These are phyloP conservation scores for Xanthoconium purpureum DNA, from an alignment of 768 basidiomycete species.

Conservation along the genomic window DNA sequence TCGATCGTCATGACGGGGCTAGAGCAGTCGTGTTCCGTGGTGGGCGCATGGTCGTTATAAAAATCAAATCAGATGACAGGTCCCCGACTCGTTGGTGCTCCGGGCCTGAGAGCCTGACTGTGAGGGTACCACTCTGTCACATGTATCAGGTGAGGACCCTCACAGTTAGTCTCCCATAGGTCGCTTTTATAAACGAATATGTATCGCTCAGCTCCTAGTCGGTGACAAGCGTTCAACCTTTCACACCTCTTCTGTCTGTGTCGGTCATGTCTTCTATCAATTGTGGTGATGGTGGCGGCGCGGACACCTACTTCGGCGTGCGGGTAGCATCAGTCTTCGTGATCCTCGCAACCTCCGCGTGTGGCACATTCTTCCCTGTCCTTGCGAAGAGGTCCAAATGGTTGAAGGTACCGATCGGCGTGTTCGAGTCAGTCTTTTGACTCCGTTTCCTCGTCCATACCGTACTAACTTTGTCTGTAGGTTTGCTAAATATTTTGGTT, in stretches of 20 bases:
- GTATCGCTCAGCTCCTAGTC: background rate
- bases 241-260: background rate
- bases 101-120: slow-evolving; percentile 17
- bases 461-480: slow-evolving; percentile 35
- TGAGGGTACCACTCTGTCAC: slow-evolving; percentile 15
- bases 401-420: slow-evolving; percentile 35
- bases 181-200: background rate
- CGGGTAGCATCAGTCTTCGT: slow-evolving; percentile 76
- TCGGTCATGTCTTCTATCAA: slow-evolving; percentile 23
- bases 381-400: slow-evolving; percentile 50
- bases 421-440: slow-evolving; percentile 65
- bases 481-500: slow-evolving; percentile 89
- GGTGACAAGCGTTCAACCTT: background rate
- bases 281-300: slow-evolving; percentile 55
- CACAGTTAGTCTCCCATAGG: too few species aligned
- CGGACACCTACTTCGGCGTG: slow-evolving; percentile 45
- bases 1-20: background rate
- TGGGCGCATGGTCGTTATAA: background rate
- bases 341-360: slow-evolving; percentile 56
- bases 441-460: background rate
- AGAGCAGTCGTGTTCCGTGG: too few species aligned
- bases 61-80: too few species aligned
- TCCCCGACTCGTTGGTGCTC: background rate
- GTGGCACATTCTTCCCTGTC: slow-evolving; percentile 72
- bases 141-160: slow-evolving; percentile 22